A percentile compares a stretch with the other conserved stretches of the same genome.
Conservation (phyloP, 768 basidiomycete species). For the Lentinula guzmanii region DNA sequence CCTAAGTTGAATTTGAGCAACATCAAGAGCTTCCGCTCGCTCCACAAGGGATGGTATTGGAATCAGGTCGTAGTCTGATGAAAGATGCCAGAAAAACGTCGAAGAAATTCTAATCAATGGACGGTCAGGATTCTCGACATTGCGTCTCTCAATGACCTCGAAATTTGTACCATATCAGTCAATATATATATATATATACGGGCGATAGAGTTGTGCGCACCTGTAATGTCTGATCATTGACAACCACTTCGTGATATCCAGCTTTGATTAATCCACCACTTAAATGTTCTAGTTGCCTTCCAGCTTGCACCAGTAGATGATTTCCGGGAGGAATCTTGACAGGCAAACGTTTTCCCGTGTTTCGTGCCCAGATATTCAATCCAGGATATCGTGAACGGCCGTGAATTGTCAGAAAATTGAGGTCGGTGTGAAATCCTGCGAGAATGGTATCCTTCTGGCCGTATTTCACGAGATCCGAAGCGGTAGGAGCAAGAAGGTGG, state of each 20-base stretch:
- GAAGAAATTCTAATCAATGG: slow-evolving; percentile 94
- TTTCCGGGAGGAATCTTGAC: slow-evolving; percentile 81
- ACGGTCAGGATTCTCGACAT: slow-evolving; percentile 55
- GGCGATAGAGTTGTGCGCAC: slow-evolving; percentile 31
- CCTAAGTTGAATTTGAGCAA: slow-evolving; percentile 30
- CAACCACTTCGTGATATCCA: slow-evolving; percentile 89
- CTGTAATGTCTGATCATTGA: slow-evolving; percentile 71
- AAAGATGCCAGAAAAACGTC: slow-evolving; percentile 94
- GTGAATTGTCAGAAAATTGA: slow-evolving; percentile 92
- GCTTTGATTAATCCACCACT: slow-evolving; percentile 84
- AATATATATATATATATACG: background rate
- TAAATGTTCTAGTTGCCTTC: slow-evolving; percentile 90
- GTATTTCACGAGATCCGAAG: slow-evolving; percentile 82
- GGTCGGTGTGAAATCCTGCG: slow-evolving; percentile 91
- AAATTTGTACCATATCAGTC: background rate
- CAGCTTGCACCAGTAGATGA: slow-evolving; percentile 88
- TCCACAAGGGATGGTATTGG: slow-evolving; percentile 52
- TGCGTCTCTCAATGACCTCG: slow-evolving; percentile 62
- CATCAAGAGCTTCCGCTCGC: slow-evolving; percentile 39
- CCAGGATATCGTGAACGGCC: slow-evolving; percentile 85
- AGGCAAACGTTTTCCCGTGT: slow-evolving; percentile 83
- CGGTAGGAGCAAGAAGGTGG: slow-evolving; percentile 90
- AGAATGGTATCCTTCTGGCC: slow-evolving; percentile 77
- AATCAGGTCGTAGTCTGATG: slow-evolving; percentile 73
- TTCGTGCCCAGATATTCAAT: slow-evolving; percentile 91